These are phyloP conservation scores for Aphanocladium album DNA, from an alignment of 2,329 filamentous ascomycete genomes.

Conservation along the genomic window DNA sequence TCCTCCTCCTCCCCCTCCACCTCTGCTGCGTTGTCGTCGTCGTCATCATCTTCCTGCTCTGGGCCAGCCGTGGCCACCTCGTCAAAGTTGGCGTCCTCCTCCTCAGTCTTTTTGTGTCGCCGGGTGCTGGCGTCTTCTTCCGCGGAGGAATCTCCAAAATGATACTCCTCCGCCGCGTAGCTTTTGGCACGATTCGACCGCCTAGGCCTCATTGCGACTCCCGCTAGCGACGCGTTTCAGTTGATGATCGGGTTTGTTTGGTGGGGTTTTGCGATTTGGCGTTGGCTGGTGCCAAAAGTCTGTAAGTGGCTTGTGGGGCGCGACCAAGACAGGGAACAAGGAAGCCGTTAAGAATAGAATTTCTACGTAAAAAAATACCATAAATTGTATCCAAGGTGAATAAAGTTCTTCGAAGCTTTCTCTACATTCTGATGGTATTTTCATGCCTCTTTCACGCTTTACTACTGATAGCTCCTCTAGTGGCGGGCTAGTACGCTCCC, in stretches of 20 bases:
- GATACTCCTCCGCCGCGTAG: slow-evolving; percentile 30
- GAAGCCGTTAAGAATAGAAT: not conserved
- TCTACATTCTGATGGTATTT: not conserved
- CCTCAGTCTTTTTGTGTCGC: slow-evolving; percentile 21
- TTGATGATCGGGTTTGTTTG: not conserved
- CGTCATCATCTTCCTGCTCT: slow-evolving; percentile 19
- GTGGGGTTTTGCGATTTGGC: not conserved
- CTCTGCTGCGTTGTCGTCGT: slow-evolving; percentile 31
- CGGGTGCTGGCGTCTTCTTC: slow-evolving; percentile 25
- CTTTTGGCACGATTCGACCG: slow-evolving; percentile 32
- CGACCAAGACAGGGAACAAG: not conserved
- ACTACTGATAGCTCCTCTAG: not conserved
- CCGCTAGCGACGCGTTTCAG: not conserved
- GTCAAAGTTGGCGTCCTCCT: slow-evolving; percentile 26
- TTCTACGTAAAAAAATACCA: not conserved
- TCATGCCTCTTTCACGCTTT: not conserved
- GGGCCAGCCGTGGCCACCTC: slow-evolving; percentile 20
- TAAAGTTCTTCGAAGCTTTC: not conserved
- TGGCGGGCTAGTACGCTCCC: not conserved
- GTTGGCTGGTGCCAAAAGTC: not conserved
- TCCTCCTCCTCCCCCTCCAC: slow-evolving; percentile 25
- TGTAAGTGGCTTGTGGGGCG: slow-evolving; percentile 6
- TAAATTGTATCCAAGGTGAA: not conserved
- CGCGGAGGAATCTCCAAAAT: slow-evolving; percentile 27
- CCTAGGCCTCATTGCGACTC: slow-evolving; percentile 30